Percentiles rank a stretch among this genome's conserved stretches.
These are phyloP conservation scores for Dendrobium chrysotoxum DNA, from an alignment of 106 monocot genomes.

Conservation along the genomic window DNA sequence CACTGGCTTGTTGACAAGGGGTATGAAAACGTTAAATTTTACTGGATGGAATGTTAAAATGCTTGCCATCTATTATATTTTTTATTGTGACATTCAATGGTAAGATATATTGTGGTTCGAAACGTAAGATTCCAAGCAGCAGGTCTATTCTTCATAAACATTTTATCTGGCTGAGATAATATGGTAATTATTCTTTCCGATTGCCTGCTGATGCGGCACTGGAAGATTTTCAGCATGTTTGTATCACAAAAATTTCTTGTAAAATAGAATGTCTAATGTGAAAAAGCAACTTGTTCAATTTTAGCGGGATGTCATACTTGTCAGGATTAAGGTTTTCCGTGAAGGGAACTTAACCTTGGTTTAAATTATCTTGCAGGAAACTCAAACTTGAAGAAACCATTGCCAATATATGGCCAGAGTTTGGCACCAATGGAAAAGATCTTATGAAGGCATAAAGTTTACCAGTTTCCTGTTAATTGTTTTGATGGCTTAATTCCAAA, in stretches of 20 bases:
- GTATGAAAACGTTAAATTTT: conserved; percentile 20
- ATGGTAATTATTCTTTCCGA: too few species aligned
- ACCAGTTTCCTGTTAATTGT: not conserved
- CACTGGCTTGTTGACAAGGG: conserved; percentile 91
- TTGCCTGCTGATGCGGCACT: not conserved
- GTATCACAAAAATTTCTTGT: too few species aligned
- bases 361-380: conserved; percentile 46
- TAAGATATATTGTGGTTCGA: not conserved
- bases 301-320: not conserved
- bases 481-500: not conserved
- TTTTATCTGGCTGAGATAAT: too few species aligned
- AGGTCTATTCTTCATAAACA: too few species aligned
- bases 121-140: too few species aligned
- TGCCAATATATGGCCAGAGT: conserved; percentile 90
- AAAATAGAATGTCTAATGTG: not conserved
- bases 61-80: not conserved
- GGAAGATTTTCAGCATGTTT: too few species aligned
- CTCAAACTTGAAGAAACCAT: conserved; percentile 72
- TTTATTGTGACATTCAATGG: too few species aligned
- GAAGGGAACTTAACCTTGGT: not conserved
- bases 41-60: not conserved
- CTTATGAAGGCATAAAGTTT: conserved; percentile 53
- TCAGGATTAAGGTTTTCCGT: not conserved
- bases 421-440: conserved; percentile 62
- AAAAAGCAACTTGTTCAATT: not conserved